Conservation (phyloP, 2,329 filamentous ascomycete species). For the Tolypocladium amazonense region DNA sequence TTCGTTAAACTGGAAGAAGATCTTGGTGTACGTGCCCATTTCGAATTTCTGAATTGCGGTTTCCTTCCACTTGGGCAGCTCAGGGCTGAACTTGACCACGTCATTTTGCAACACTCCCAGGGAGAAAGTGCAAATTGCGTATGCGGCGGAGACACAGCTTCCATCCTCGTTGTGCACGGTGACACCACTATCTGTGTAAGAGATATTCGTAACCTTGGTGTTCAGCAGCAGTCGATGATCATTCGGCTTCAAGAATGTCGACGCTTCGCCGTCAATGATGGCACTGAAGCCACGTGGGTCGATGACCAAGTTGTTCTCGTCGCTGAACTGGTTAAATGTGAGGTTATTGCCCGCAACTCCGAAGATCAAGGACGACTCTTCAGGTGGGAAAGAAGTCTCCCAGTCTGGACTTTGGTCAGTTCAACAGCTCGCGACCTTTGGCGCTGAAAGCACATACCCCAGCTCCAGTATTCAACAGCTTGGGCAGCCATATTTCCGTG, state of each 20-base stretch:
- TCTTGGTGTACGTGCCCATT: constrained; percentile 65
- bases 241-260: constrained; percentile 42
- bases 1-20: constrained; percentile 58
- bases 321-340: constrained; percentile 51
- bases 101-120: constrained; percentile 57
- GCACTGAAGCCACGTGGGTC: constrained; percentile 52
- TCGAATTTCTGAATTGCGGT: constrained; percentile 51
- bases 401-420: constrained; percentile 27
- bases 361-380: constrained; percentile 44
- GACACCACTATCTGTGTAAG: constrained; percentile 41
- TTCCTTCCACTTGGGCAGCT: constrained; percentile 53
- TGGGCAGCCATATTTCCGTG: constrained; percentile 40
- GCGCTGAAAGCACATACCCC: constrained; percentile 17
- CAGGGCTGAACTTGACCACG: constrained; percentile 44
- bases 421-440: no score
- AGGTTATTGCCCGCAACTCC: constrained; percentile 46
- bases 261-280: constrained; percentile 45
- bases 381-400: constrained; percentile 46
- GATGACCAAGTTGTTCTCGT: constrained; percentile 49
- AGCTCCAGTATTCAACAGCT: constrained; percentile 49
- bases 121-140: constrained; percentile 58
- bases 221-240: constrained; percentile 48
- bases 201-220: constrained; percentile 43
- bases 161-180: constrained; percentile 41
- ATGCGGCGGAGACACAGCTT: constrained; percentile 45